phyloP scores from a whole-genome alignment of 768 basidiomycete genomes.

The Wakefieldia striispora region DNA sequence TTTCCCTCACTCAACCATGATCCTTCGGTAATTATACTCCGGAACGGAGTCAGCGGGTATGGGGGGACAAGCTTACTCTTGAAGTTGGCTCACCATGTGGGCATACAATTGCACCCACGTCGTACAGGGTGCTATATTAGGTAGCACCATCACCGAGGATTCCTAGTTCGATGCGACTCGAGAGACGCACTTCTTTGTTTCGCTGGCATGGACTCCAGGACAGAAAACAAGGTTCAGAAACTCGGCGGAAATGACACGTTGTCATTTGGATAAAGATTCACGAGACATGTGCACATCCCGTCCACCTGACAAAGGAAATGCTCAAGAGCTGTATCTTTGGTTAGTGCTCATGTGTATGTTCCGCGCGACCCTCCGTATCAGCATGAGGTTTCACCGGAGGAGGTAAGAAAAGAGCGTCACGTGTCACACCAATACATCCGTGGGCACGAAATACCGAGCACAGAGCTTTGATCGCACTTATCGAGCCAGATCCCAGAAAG shows the following conservation, averaged over 20 bases:
- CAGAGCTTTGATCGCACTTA: constrained; percentile 19
- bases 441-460: constrained; percentile 7
- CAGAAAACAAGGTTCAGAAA: background rate
- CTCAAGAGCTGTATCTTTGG: background rate
- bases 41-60: background rate
- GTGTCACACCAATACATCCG: constrained; percentile 8
- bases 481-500: constrained; percentile 13
- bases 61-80: background rate
- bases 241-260: background rate
- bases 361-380: constrained; percentile 1
- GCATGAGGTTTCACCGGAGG: constrained; percentile 3
- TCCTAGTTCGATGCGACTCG: constrained; percentile 2
- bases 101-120: background rate
- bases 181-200: constrained; percentile 1
- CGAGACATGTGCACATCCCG: constrained; percentile 12
- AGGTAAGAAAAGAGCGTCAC: constrained; percentile 9
- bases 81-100: constrained; percentile 10
- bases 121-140: constrained; percentile 13
- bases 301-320: constrained; percentile 12
- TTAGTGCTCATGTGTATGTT: constrained; percentile 9
- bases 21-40: constrained; percentile 18
- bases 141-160: constrained; percentile 4
- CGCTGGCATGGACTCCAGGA: constrained; percentile 9
- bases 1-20: background rate
- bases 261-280: constrained; percentile 1